A percentile compares a stretch with the other conserved stretches of the same genome.
phyloP scores from a whole-genome alignment of 495 filamentous ascomycete species.

The Tuber borchii region DNA sequence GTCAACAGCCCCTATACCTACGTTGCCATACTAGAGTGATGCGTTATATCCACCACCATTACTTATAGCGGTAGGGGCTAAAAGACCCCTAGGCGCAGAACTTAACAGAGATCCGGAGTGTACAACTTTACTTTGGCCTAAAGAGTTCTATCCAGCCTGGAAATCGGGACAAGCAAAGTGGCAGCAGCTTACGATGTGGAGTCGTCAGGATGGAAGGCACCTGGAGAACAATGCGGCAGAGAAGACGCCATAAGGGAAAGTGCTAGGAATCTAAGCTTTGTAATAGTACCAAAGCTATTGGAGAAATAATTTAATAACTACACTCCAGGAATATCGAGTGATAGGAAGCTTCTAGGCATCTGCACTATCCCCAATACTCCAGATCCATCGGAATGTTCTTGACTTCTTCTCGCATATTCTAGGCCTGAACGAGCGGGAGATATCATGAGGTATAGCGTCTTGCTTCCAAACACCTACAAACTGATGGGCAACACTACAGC shows the following conservation, averaged over 20 bases:
- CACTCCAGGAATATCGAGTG: too few relatives aligned
- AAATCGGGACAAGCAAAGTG: not conserved
- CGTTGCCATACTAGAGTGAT: not conserved
- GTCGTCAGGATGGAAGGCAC: not conserved
- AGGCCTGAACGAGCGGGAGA: too few relatives aligned
- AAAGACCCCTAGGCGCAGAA: not conserved
- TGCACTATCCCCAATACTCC: too few relatives aligned
- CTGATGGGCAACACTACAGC: too few relatives aligned
- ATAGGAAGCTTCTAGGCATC: too few relatives aligned
- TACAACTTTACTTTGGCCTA: not conserved
- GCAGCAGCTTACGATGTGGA: not conserved
- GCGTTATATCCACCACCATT: not conserved
- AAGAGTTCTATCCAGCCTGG: not conserved
- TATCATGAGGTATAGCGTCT: too few relatives aligned
- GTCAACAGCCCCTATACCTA: not conserved
- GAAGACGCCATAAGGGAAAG: not conserved
- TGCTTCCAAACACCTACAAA: too few relatives aligned
- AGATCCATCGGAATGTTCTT: too few relatives aligned
- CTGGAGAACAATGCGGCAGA: not conserved
- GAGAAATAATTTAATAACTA: not conserved
- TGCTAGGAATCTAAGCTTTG: not conserved
- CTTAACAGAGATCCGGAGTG: not conserved
- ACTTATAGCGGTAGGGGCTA: not conserved
- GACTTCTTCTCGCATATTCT: too few relatives aligned
- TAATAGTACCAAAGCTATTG: not conserved